Conservation (phyloP, 805 yeast species). For the Saccharomyces cerevisiae region DNA sequence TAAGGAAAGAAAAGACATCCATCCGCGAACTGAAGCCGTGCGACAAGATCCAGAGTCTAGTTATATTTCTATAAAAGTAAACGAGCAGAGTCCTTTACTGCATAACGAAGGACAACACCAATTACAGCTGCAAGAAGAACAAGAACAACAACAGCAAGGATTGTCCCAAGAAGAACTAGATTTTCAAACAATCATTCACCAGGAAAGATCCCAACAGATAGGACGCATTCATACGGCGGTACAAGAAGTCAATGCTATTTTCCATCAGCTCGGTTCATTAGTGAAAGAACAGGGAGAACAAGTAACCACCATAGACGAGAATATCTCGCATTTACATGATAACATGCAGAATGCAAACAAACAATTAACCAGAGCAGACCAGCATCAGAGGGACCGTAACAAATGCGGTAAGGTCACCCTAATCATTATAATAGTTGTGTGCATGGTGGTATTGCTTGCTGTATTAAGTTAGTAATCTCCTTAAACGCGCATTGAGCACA, state of each 20-base stretch:
- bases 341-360: constrained; percentile 63
- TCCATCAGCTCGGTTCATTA: constrained; percentile 68
- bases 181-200: constrained; percentile 54
- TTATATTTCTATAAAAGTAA: constrained; percentile 17
- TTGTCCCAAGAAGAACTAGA: constrained; percentile 46
- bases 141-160: constrained; percentile 30
- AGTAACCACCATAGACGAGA: constrained; percentile 76
- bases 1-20: constrained; percentile 2
- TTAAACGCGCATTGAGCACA: background rate
- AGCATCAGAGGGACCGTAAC: constrained; percentile 59
- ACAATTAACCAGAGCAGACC: constrained; percentile 67
- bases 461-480: constrained; percentile 21
- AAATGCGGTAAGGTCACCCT: constrained; percentile 68
- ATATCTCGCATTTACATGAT: constrained; percentile 52
- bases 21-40: constrained; percentile 8
- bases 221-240: constrained; percentile 68
- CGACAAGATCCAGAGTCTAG: constrained; percentile 13
- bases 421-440: constrained; percentile 47
- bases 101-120: constrained; percentile 16
- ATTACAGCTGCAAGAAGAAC: constrained; percentile 25
- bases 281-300: constrained; percentile 82
- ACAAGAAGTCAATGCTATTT: constrained; percentile 75
- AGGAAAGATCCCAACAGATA: constrained; percentile 69
- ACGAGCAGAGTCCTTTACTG: constrained; percentile 37
- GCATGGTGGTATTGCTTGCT: constrained; percentile 51